These are phyloP conservation scores for Pseudocercospora crystallina DNA, from an alignment of 2,329 filamentous ascomycete species.

Conservation along the genomic window DNA sequence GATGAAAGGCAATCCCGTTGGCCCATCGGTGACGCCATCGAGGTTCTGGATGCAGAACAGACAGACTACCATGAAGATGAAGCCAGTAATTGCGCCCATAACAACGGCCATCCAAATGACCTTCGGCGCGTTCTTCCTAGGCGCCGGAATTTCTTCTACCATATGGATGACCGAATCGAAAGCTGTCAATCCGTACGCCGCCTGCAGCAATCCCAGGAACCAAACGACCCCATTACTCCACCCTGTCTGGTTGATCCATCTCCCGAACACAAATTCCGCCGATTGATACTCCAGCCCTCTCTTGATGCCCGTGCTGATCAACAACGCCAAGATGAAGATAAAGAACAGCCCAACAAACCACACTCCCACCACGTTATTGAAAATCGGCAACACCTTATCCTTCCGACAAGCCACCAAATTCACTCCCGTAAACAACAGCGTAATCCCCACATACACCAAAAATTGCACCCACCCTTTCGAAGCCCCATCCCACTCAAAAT, in stretches of 20 bases:
- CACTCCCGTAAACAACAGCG: conserved; percentile 48
- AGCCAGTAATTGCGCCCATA: conserved; percentile 47
- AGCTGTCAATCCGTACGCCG: conserved; percentile 57
- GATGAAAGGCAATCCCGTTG: conserved; percentile 59
- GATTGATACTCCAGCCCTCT: conserved; percentile 49
- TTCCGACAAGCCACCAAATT: conserved; percentile 55
- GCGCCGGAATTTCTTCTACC: conserved; percentile 57
- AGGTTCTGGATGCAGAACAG: conserved; percentile 56
- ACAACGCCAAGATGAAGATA: conserved; percentile 51
- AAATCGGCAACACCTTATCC: conserved; percentile 49
- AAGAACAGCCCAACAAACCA: conserved; percentile 56
- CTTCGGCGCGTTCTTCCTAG: conserved; percentile 51
- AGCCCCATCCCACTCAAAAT: conserved; percentile 48
- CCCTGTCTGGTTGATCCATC: conserved; percentile 53
- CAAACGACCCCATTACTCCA: conserved; percentile 58
- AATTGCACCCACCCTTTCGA: conserved; percentile 55
- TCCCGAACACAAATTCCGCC: conserved; percentile 53
- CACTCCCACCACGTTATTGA: conserved; percentile 59
- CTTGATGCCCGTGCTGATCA: conserved; percentile 54
- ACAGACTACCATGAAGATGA: conserved; percentile 57
- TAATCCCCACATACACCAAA: conserved; percentile 55
- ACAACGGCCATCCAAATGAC: conserved; percentile 56
- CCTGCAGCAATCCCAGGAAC: conserved; percentile 59
- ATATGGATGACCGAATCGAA: conserved; percentile 62
- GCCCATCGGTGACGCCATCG: conserved; percentile 43